These are phyloP conservation scores for Bruguiera sexangula DNA, from an alignment of 345 rosid species.

Conservation along the genomic window DNA sequence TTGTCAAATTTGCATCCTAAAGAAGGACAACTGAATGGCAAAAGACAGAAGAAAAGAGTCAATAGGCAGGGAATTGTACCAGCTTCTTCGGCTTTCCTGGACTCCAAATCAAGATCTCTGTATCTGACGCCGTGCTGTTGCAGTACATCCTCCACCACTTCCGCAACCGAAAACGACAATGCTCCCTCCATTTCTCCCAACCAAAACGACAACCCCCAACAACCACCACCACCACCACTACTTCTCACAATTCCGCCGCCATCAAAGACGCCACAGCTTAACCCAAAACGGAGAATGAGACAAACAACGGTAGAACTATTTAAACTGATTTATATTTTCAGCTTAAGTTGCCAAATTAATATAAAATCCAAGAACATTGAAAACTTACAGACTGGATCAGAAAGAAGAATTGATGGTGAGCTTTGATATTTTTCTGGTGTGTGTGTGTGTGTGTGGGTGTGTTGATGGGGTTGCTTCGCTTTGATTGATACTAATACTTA, in stretches of 20 bases:
- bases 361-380: too few species aligned
- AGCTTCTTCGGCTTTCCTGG: slow-evolving; percentile 68
- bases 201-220: slow-evolving; percentile 6
- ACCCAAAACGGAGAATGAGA: too few species aligned
- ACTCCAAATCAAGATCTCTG: slow-evolving; percentile 55
- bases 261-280: not conserved
- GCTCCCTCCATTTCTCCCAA: slow-evolving; percentile 27
- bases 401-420: not conserved
- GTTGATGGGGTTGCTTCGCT: not conserved
- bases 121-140: slow-evolving; percentile 58
- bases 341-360: too few species aligned
- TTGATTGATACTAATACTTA: slow-evolving; percentile 14
- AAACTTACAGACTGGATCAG: not conserved
- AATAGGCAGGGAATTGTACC: slow-evolving; percentile 29
- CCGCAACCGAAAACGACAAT: slow-evolving; percentile 53
- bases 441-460: slow-evolving; percentile 19
- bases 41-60: not conserved
- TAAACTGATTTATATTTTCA: too few species aligned
- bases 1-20: too few species aligned
- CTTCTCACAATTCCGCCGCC: slow-evolving; percentile 3
- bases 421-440: not conserved
- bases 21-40: not conserved
- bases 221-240: not conserved
- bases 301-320: too few species aligned
- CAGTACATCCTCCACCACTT: slow-evolving; percentile 65